These are phyloP conservation scores for Yarrowia deformans DNA, from an alignment of 805 yeast species.

Conservation along the genomic window DNA sequence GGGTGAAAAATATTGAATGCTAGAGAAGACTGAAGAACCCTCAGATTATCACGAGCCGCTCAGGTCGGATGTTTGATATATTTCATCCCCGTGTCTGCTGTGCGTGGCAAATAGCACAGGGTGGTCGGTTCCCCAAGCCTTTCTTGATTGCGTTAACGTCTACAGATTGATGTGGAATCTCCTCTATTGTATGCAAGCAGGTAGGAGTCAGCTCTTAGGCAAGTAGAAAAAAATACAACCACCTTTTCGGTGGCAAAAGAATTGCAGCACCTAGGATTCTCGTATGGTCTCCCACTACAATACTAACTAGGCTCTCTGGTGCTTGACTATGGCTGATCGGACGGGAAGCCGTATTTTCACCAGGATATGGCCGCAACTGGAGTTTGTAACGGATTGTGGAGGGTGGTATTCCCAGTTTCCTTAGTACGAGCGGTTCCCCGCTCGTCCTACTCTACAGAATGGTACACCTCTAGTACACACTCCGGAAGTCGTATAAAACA, in stretches of 20 bases:
- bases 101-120: neutral
- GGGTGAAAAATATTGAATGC: neutral
- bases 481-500: no score
- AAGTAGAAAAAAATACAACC: neutral
- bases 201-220: neutral
- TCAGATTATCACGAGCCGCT: neutral
- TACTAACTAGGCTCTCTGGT: conserved; percentile 24
- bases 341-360: conserved; percentile 24
- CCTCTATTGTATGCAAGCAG: neutral
- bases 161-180: no score
- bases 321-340: conserved; percentile 25
- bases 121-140: no score
- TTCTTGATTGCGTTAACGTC: no score
- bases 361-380: conserved; percentile 25
- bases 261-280: conserved; percentile 24
- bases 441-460: no score
- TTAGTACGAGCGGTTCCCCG: no score
- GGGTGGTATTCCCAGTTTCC: no score
- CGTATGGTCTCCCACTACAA: conserved; percentile 24
- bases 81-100: neutral
- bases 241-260: neutral
- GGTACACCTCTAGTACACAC: no score
- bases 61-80: neutral
- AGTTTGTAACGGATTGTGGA: no score
- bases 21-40: no score